phyloP scores from a whole-genome alignment of 2,329 filamentous ascomycete genomes.

The Penicillium sp. region DNA sequence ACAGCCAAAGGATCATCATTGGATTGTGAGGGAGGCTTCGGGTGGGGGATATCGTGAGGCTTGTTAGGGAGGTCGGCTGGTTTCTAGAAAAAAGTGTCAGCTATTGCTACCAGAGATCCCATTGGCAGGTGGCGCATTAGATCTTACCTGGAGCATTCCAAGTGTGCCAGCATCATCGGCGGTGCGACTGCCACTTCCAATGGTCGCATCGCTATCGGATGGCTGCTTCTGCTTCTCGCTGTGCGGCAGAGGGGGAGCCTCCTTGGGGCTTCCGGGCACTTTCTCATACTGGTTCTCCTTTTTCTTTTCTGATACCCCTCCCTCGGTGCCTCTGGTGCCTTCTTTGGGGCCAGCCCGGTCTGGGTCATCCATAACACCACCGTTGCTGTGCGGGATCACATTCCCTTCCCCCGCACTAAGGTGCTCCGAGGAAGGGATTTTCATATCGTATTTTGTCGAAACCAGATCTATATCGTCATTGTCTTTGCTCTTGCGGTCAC shows the following conservation, averaged over 20 bases:
- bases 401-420: constrained; percentile 44
- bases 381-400: constrained; percentile 56
- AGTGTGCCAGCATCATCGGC: constrained; percentile 48
- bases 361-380: constrained; percentile 93
- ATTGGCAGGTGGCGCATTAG: neutral
- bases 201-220: constrained; percentile 35
- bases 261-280: constrained; percentile 80
- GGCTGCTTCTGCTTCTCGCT: constrained; percentile 72
- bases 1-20: constrained; percentile 38
- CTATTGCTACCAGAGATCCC: neutral
- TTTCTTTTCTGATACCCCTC: constrained; percentile 84
- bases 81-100: constrained; percentile 59
- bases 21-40: constrained; percentile 58
- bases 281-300: constrained; percentile 75
- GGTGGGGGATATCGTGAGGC: constrained; percentile 70
- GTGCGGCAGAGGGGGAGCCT: constrained; percentile 77
- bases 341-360: constrained; percentile 73
- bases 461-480: constrained; percentile 40
- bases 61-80: constrained; percentile 77
- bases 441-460: constrained; percentile 24
- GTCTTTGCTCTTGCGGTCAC: constrained; percentile 46
- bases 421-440: constrained; percentile 32
- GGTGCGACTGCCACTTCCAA: constrained; percentile 42
- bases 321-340: constrained; percentile 85
- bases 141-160: constrained; percentile 57